Base-by-base conservation (phyloP, 176 grass and related monocot genomes). In the Paspalum notatum region DNA sequence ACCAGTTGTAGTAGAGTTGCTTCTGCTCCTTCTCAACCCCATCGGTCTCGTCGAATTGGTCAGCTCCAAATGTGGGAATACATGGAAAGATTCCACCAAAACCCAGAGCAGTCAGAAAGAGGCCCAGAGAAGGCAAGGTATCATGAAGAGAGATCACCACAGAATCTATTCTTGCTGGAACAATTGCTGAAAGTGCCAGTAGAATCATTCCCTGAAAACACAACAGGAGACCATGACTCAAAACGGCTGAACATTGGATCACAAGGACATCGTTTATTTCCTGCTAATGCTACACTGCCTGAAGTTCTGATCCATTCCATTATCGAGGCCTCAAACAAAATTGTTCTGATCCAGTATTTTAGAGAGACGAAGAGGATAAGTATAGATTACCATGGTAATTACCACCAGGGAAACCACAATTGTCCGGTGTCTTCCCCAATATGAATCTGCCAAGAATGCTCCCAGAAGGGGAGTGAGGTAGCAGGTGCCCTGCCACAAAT, bases 361-460 rank as follows among this genome's bases (percentile, higher is more conserved):
- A 32, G 32, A 32, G 32, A 32, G 32, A 32, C 32, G 3, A 32
- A 32, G 32, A 32, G 32, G 32, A 32, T 32, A 2, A 32, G 32
- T 32, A 32, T 32, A 32, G 1, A 32, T 32, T 80, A 17, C 58
- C 58, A 89, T 2, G n/a, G 75, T 77, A 65, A 86, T 84, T 6
- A 84, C 15, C 3, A 76, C 71, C 11, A 87, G 62, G 4, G 80
- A 91, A 21, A 83, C 26, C 1, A 90, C 89, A 9, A 91, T 86
- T 4, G 89, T 91, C 61, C 80, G 66, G 68, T 94, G 85, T 24
- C 68, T 83, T 48, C 92, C 92, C 86, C 80, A 86, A 22, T 91
- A 94, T 22, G 92, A 77, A 83, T 94, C 92, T 68, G 92, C 92
- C 75, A 94, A 81, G 74, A 91, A 83, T 40, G 89, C 89, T 40